Conservation (phyloP, 2,329 filamentous ascomycete genomes). For the Cercospora zeina region DNA sequence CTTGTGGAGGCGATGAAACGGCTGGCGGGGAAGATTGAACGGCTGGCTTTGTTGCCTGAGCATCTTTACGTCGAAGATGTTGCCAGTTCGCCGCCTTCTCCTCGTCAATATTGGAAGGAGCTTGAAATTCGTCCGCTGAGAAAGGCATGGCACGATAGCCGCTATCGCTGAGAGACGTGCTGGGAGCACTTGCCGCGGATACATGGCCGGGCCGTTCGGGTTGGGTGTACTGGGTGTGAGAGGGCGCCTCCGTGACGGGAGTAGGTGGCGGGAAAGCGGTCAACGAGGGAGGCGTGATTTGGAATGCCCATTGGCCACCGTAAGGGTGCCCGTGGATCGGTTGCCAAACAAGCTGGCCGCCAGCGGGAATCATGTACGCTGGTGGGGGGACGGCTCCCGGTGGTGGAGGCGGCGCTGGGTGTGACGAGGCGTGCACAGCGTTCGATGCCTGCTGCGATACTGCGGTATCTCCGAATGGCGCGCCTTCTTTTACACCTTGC, state of each 20-base stretch:
- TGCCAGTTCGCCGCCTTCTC: slow-evolving; percentile 31
- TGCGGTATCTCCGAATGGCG: neutral
- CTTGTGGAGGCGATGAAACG: neutral
- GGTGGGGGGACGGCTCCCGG: slow-evolving; percentile 6
- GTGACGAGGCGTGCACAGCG: neutral
- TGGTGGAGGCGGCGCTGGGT: neutral
- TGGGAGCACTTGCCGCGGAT: neutral
- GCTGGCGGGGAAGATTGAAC: neutral
- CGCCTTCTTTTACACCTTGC: neutral
- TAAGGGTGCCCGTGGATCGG: slow-evolving; percentile 13
- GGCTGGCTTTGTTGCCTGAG: neutral
- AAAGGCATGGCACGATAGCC: slow-evolving; percentile 31
- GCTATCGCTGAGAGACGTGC: slow-evolving; percentile 14
- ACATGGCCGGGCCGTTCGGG: neutral
- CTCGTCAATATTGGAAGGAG: slow-evolving; percentile 17
- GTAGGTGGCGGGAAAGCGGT: neutral
- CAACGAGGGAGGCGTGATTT: neutral
- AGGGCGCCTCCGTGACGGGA: neutral
- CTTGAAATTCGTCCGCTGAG: slow-evolving; percentile 24
- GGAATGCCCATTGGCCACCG: slow-evolving; percentile 13
- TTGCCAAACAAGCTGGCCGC: slow-evolving; percentile 14
- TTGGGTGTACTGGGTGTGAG: neutral
- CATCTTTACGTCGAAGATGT: slow-evolving; percentile 25
- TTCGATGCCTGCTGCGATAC: neutral
- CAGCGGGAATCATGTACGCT: neutral